Base-by-base conservation (phyloP, 768 basidiomycete genomes). In the Russula ochroleuca region DNA sequence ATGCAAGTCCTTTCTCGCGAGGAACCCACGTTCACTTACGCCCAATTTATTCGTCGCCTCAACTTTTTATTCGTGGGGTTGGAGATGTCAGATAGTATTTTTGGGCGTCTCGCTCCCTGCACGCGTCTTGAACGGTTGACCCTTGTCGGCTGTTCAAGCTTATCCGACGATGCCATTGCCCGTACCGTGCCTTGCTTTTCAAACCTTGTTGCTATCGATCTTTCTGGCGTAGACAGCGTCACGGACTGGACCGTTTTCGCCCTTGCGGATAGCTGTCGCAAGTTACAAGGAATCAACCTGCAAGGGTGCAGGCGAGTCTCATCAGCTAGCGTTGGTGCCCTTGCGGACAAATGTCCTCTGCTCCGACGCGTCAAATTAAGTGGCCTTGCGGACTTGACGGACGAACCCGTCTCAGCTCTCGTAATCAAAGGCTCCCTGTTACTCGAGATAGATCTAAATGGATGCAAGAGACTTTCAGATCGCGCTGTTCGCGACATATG, bases 381-480 rank as follows among this genome's bases (percentile, higher is more conserved):
- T 68, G 85, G 86, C 57, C 81, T 95, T 48, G 83, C 83, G 61
- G 77, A 78, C 28, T 75, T 98, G 63, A 94, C 94, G 0, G 92
- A 96, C 70, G 74, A 73, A 28, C 80, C 94, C 31, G 79, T 99
- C 68, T 83, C 86, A 38, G 81, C 85, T 37, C 80, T 99, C 56
- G 89, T 90, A 38, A 82, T 81, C 65, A 81, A 80, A 5, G 96
- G 94, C 72, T 89, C 92, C 1, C 80, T 94, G 56, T 83, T 99
- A 28, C 83, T 99, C 61, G 97, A 99, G 75, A 85, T 98, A 68
- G 97, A 99, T 75, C 85, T 99, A 70, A 88, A 92, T 70, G 81
- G 85, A 66, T 94, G 94, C 77, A 81, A 82, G 63, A 79, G 78
- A 59, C 81, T 98, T 71, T 88, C 92, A 19, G 87, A 97, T 71